Evolutionary conservation across 176 grass and related monocot species (phyloP).

Genomic region (Aegilops bicornis): DNA sequence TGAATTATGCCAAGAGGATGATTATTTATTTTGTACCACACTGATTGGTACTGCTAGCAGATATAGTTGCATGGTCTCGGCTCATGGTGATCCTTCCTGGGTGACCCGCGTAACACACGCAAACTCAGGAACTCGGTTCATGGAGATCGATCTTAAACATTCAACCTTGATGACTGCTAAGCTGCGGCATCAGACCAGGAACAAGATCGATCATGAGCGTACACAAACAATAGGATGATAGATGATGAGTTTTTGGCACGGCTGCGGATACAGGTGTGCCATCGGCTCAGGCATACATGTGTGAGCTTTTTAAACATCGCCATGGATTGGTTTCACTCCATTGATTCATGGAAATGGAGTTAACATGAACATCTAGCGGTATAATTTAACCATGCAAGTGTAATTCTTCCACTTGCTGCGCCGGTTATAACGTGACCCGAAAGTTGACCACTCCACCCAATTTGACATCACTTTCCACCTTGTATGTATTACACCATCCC

Average conservation of each 20-base stretch:
- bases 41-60: no score
- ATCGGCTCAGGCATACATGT: no score
- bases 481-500: no score
- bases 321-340: not conserved
- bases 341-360: not conserved
- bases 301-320: no score
- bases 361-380: no score
- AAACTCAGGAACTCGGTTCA: not conserved
- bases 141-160: not conserved
- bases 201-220: not conserved
- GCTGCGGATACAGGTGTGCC: no score
- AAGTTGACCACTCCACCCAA: no score
- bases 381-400: no score
- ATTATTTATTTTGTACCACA: no score
- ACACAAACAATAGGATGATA: not conserved
- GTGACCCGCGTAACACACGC: not conserved
- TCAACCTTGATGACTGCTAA: not conserved
- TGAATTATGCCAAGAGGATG: not conserved
- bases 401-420: no score
- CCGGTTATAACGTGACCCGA: no score
- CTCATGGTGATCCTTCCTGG: not conserved
- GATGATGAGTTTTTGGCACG: not conserved
- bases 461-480: no score
- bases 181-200: not conserved
- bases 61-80: not conserved